phyloP scores from a whole-genome alignment of 2,329 filamentous ascomycete species.

The Fonsecaea monophora region DNA sequence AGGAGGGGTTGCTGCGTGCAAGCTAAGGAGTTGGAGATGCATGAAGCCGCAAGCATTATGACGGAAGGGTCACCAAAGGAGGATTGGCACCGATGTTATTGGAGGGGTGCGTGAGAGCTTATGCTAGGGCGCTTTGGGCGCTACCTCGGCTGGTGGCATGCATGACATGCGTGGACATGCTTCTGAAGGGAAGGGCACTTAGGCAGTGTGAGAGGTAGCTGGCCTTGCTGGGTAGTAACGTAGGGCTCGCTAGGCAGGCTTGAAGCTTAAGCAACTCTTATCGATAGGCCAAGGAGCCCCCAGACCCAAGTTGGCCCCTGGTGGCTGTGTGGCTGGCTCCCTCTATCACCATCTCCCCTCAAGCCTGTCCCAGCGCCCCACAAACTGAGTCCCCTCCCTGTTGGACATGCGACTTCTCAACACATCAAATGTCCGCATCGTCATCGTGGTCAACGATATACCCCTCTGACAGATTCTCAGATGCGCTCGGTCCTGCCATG shows the following conservation, averaged over 20 bases:
- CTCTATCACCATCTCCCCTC: not conserved
- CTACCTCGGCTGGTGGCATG: conserved; percentile 2
- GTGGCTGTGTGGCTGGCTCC: too few relatives aligned
- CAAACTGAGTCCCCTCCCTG: not conserved
- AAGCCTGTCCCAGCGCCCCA: not conserved
- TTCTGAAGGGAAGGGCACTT: not conserved
- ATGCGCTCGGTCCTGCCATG: not conserved
- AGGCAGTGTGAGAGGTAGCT: not conserved
- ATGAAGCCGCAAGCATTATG: conserved; percentile 22
- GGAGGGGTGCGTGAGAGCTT: not conserved
- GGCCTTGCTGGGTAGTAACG: not conserved
- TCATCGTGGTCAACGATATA: not conserved
- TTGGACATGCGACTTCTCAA: not conserved
- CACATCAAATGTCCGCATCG: not conserved
- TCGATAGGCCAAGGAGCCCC: not conserved
- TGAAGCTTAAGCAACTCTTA: conserved; percentile 3
- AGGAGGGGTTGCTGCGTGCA: conserved; percentile 5
- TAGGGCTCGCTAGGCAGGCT: not conserved
- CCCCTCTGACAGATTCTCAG: not conserved
- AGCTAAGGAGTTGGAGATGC: conserved; percentile 2
- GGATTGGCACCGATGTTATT: not conserved
- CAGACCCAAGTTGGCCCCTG: not conserved
- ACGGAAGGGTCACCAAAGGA: conserved; percentile 3
- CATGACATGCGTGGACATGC: not conserved
- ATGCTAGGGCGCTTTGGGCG: not conserved